phyloP scores from a whole-genome alignment of 2,329 filamentous ascomycete genomes.

The Zalaria obscura region DNA sequence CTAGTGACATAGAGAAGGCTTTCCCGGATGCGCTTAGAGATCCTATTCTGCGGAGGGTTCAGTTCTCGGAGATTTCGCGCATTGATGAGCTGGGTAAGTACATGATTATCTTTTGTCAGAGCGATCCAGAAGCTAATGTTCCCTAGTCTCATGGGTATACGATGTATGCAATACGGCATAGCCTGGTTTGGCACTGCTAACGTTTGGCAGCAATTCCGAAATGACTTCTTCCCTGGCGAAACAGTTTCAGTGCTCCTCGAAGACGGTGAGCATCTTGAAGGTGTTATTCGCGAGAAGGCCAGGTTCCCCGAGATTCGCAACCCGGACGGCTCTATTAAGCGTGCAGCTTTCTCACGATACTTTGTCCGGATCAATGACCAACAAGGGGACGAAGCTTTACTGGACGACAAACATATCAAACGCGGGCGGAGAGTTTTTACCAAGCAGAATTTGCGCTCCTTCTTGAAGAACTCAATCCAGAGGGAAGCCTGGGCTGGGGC shows the following conservation, averaged over 20 bases:
- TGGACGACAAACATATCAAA: slow-evolving; percentile 68
- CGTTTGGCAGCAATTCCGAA: slow-evolving; percentile 51
- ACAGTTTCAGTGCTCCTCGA: slow-evolving; percentile 59
- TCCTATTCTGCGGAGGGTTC: slow-evolving; percentile 77
- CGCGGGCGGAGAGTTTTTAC: slow-evolving; percentile 88
- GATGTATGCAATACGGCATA: slow-evolving; percentile 26
- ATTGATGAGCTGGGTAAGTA: slow-evolving; percentile 63
- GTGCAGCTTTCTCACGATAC: slow-evolving; percentile 60
- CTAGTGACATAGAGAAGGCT: slow-evolving; percentile 75
- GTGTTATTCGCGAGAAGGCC: slow-evolving; percentile 73
- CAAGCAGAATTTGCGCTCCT: slow-evolving; percentile 83
- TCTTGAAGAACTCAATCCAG: slow-evolving; percentile 88
- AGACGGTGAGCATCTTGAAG: slow-evolving; percentile 55
- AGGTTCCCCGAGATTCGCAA: slow-evolving; percentile 47
- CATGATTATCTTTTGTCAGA: neutral
- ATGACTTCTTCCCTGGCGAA: slow-evolving; percentile 84
- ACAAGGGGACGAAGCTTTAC: slow-evolving; percentile 56
- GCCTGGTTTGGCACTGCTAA: slow-evolving; percentile 3
- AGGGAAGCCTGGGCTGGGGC: slow-evolving; percentile 91
- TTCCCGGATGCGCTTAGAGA: slow-evolving; percentile 88
- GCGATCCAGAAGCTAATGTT: slow-evolving; percentile 4
- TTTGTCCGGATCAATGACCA: slow-evolving; percentile 58
- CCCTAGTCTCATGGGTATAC: slow-evolving; percentile 41
- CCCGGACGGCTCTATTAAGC: slow-evolving; percentile 54
- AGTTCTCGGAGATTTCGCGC: slow-evolving; percentile 77